A percentile compares a stretch with the other conserved stretches of the same genome.
Evolutionary conservation across 1,139 yeast genomes (phyloP).

Genomic region (Lodderomyces margitis): DNA sequence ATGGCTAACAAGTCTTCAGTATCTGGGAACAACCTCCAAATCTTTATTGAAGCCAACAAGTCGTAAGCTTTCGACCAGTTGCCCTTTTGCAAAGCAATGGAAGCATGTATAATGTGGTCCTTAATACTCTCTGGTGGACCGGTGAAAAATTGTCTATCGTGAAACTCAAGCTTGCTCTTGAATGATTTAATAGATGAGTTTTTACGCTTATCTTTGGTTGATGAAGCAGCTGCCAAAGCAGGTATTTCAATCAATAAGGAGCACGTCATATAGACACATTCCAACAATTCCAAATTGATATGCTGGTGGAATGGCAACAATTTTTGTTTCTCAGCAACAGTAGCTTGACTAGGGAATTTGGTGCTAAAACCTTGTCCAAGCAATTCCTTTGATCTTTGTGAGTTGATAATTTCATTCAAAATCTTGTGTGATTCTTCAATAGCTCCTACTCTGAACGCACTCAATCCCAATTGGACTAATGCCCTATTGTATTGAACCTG

Average conservation of each 20-base stretch:
- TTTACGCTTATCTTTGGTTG: slow-evolving; percentile 52
- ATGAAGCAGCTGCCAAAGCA: slow-evolving; percentile 55
- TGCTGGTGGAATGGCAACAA: slow-evolving; percentile 98
- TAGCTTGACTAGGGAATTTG: slow-evolving; percentile 56
- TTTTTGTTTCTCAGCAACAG: slow-evolving; percentile 70
- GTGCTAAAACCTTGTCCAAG: slow-evolving; percentile 90
- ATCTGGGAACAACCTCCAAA: slow-evolving; percentile 84
- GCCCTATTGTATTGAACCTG: slow-evolving; percentile 96
- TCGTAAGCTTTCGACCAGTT: slow-evolving; percentile 82
- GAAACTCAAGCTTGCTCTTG: slow-evolving; percentile 88
- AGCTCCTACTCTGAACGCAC: slow-evolving; percentile 91
- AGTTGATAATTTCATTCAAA: slow-evolving; percentile 83
- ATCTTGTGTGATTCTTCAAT: slow-evolving; percentile 86
- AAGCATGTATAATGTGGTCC: slow-evolving; percentile 92
- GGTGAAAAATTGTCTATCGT: slow-evolving; percentile 90
- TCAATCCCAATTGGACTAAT: slow-evolving; percentile 89
- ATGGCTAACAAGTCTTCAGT: slow-evolving; percentile 62
- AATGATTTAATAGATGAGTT: slow-evolving; percentile 71
- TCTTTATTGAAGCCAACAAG: slow-evolving; percentile 72
- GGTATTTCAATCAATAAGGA: slow-evolving; percentile 93
- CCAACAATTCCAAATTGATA: slow-evolving; percentile 91
- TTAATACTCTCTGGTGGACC: slow-evolving; percentile 98
- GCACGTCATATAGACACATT: slow-evolving; percentile 89
- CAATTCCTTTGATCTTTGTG: slow-evolving; percentile 85
- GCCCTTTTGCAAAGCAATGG: slow-evolving; percentile 84